phyloP scores from a whole-genome alignment of 495 filamentous ascomycete genomes.

The Neurospora sp. region DNA sequence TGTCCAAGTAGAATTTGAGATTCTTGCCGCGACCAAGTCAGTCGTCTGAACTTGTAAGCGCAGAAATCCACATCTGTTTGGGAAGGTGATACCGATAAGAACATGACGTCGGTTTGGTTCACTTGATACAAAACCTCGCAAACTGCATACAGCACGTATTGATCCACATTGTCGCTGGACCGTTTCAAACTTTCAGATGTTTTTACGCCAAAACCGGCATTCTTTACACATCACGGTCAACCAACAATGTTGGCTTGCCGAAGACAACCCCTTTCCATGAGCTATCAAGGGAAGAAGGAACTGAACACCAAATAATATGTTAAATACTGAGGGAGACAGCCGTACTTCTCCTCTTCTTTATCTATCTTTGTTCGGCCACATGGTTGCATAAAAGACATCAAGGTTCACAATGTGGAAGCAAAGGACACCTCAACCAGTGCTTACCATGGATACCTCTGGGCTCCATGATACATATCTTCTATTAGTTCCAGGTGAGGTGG shows the following conservation, averaged over 20 bases:
- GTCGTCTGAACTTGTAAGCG: background rate
- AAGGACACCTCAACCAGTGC: background rate
- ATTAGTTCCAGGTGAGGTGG: background rate
- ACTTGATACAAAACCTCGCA: background rate
- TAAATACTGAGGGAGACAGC: background rate
- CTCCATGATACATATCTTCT: too few relatives aligned
- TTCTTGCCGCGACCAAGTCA: background rate
- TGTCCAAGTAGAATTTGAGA: background rate
- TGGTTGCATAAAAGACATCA: background rate
- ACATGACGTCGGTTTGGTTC: constrained; percentile 14
- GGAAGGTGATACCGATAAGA: constrained; percentile 7
- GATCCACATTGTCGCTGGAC: background rate
- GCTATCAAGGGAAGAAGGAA: background rate
- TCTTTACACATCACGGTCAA: background rate
- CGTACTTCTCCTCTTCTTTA: background rate
- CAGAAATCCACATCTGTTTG: background rate
- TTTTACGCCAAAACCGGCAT: background rate
- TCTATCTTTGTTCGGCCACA: background rate
- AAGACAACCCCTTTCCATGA: background rate
- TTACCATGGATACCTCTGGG: background rate
- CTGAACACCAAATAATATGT: background rate
- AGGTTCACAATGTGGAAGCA: background rate
- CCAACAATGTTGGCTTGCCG: background rate
- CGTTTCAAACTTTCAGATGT: background rate
- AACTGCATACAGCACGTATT: constrained; percentile 2